A percentile compares a stretch with the other conserved stretches of the same genome.
These are phyloP conservation scores for Cystobasidium tubakii DNA, from an alignment of 768 basidiomycete species.

Conservation along the genomic window DNA sequence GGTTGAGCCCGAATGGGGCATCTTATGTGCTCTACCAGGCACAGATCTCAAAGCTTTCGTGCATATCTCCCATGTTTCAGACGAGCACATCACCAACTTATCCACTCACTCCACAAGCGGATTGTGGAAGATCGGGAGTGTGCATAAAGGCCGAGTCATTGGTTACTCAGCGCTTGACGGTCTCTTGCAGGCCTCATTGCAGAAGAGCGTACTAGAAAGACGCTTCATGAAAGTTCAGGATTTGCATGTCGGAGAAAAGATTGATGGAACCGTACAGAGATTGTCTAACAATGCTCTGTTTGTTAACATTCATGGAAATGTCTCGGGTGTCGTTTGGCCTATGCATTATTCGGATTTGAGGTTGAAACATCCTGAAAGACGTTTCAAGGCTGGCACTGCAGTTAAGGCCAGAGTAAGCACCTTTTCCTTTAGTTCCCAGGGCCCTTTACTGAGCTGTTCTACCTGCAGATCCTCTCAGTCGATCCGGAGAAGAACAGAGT, in stretches of 20 bases:
- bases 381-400: constrained; percentile 72
- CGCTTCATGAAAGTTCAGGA: constrained; percentile 76
- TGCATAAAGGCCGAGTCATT: constrained; percentile 78
- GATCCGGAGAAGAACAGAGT: constrained; percentile 76
- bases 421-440: not conserved
- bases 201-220: constrained; percentile 73
- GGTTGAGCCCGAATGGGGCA: constrained; percentile 74
- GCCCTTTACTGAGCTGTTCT: not conserved
- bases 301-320: constrained; percentile 73
- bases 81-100: constrained; percentile 79
- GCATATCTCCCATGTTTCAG: constrained; percentile 88
- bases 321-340: constrained; percentile 91
- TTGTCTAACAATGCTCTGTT: constrained; percentile 75
- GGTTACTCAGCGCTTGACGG: constrained; percentile 82
- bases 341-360: constrained; percentile 88
- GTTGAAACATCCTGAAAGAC: constrained; percentile 81
- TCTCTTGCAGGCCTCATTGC: constrained; percentile 76
- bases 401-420: constrained; percentile 76
- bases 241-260: constrained; percentile 72
- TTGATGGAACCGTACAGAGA: constrained; percentile 74
- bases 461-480: constrained; percentile 65
- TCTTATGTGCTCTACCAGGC: constrained; percentile 63
- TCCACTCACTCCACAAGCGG: constrained; percentile 56
- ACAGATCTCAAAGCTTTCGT: constrained; percentile 61
- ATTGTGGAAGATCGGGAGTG: constrained; percentile 70